Base-by-base conservation (phyloP, 1,284 basidiomycete species). In the Mycosarcoma maydis region DNA sequence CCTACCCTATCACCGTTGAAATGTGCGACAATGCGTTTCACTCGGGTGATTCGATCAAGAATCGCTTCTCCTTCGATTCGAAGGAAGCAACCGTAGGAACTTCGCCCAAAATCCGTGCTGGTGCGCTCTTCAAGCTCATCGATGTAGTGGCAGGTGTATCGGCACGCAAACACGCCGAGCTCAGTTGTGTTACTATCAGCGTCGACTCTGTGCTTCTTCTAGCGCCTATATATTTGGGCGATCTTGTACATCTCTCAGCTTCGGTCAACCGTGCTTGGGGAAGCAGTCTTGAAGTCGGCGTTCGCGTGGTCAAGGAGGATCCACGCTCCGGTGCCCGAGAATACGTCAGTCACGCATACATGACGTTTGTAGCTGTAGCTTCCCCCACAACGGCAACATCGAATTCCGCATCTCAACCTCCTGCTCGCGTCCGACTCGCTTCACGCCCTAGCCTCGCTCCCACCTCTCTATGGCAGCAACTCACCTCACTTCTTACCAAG, bases 111-210 rank as follows among this genome's bases (percentile, higher is more conserved):
- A 52, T 83, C 10, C 78, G 76, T 17, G 82, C 81, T 5, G 83
- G 83, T 22, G 82, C 82, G 14, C 71, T 83, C 8, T 76, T 83
- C 54, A 83, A 82, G 50, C 61, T 83, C 19, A 80, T 83, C 61
- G 83, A 83, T 41, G 77, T 83, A n/a, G 76, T 80, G 3, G 83
- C 83, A 4, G 83, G 83, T 2, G 78, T 83, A 6, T 80, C 81
- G 10, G 80, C 82, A 1, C 71, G 82, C 29, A 77, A 81, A 33
- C 83, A 83, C 32, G 78, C 82, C 5, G 77, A 72, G 19, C 61
- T 71, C 5, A 75, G 76, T 22, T 82, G 81, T 46, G 73, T 83
- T n/a, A 83, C 83, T 20, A 72, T 83, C 52, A 79, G 75, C 37
- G 72, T 81, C 29, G 83, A 83, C 61, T 71, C 73, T 24, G 81